Percentiles rank a stretch among this genome's conserved stretches.
These are phyloP conservation scores for Pyrenopolyporus hunteri DNA, from an alignment of 495 filamentous ascomycete species.

Conservation along the genomic window DNA sequence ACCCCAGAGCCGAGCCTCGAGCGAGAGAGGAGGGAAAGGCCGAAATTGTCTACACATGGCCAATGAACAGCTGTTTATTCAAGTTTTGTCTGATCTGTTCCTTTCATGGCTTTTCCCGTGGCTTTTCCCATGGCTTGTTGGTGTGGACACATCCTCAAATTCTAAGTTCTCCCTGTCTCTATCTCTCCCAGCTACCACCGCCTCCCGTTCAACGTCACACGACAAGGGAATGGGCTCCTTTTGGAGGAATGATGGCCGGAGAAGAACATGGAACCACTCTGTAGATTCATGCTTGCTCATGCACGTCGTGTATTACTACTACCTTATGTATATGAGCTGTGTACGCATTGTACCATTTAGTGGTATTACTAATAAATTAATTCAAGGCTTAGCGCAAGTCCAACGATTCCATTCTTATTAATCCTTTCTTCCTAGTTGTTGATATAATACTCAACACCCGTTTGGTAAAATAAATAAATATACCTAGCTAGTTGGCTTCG, in stretches of 20 bases:
- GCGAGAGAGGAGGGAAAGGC: no score
- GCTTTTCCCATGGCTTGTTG: no score
- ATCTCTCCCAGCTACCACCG: background rate
- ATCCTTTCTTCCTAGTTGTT: background rate
- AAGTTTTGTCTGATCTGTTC: background rate
- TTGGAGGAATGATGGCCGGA: constrained; percentile 17
- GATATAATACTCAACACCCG: no score
- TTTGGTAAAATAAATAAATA: no score
- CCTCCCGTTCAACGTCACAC: constrained; percentile 9
- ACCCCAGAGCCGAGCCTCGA: constrained; percentile 1
- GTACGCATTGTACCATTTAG: no score
- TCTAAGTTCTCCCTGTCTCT: background rate
- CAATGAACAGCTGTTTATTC: background rate
- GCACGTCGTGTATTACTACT: background rate
- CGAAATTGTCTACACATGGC: no score
- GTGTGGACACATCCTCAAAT: background rate
- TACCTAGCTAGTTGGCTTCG: no score
- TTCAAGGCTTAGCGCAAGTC: constrained; percentile 26
- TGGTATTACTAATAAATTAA: constrained; percentile 34
- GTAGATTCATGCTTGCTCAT: no score
- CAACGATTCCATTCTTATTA: background rate
- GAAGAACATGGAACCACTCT: constrained; percentile 22
- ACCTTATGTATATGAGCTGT: no score
- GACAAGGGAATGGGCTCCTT: constrained; percentile 4
- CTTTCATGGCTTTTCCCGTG: background rate